These are phyloP conservation scores for Aphanoascus verrucosus DNA, from an alignment of 2,329 filamentous ascomycete genomes.

Conservation along the genomic window DNA sequence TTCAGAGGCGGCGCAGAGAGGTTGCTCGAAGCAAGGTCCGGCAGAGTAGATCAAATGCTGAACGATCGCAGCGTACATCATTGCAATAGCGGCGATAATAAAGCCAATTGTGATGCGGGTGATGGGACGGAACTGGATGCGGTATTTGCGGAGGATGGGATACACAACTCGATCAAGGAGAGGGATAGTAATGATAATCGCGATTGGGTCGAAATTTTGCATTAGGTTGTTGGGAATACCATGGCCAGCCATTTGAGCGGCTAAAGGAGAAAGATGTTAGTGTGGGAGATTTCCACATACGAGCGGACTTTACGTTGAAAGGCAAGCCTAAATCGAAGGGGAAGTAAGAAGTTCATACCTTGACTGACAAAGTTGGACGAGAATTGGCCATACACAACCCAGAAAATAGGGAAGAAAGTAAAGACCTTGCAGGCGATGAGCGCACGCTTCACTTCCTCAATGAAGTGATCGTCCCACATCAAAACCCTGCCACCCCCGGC, in stretches of 20 bases:
- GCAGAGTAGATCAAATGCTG: constrained; percentile 46
- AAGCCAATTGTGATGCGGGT: constrained; percentile 65
- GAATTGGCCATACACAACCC: constrained; percentile 58
- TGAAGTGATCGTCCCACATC: constrained; percentile 57
- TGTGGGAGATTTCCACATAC: background rate
- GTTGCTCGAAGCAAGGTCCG: constrained; percentile 41
- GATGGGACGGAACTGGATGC: constrained; percentile 60
- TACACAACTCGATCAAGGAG: constrained; percentile 58
- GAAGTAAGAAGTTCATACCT: constrained; percentile 25
- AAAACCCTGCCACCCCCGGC: constrained; percentile 32
- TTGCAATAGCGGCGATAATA: constrained; percentile 50
- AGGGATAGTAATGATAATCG: constrained; percentile 64
- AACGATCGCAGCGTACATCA: constrained; percentile 48
- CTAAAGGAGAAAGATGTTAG: constrained; percentile 24
- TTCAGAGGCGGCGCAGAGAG: constrained; percentile 25
- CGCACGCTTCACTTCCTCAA: constrained; percentile 59
- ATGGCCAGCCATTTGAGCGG: constrained; percentile 49
- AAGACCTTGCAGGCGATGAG: constrained; percentile 60
- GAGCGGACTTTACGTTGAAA: background rate
- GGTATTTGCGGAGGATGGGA: constrained; percentile 52
- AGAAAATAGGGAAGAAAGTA: constrained; percentile 57
- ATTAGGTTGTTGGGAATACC: constrained; percentile 68
- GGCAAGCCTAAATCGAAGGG: background rate
- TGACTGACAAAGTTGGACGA: constrained; percentile 57
- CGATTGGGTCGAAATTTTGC: constrained; percentile 63